phyloP scores from a whole-genome alignment of 163 green algal species.

The Scenedesmus sp. region DNA sequence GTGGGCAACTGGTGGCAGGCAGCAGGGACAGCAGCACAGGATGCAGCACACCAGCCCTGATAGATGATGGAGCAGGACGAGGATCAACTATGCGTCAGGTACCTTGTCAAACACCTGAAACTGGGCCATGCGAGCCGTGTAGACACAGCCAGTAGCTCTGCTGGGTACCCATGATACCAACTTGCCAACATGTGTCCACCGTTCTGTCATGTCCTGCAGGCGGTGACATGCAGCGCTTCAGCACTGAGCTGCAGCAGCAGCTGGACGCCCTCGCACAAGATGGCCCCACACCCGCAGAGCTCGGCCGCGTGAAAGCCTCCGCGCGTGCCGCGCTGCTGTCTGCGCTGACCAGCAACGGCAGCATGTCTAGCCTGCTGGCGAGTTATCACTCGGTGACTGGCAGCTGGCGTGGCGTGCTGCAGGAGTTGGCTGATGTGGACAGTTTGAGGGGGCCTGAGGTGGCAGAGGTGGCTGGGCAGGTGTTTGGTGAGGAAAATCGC shows the following conservation, averaged over 20 bases:
- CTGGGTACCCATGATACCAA: not conserved
- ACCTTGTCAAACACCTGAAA: no score
- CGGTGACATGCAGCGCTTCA: constrained; percentile 20
- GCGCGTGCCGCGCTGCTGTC: constrained; percentile 67
- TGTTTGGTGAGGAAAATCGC: not conserved
- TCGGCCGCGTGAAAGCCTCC: constrained; percentile 75
- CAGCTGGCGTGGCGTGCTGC: constrained; percentile 61
- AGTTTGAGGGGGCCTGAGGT: constrained; percentile 14
- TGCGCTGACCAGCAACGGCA: constrained; percentile 68
- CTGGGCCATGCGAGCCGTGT: no score
- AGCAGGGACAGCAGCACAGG: no score
- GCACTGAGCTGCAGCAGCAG: constrained; percentile 32
- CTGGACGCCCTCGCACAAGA: constrained; percentile 15
- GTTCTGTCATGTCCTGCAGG: not conserved
- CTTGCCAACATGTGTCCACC: not conserved
- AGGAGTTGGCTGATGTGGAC: constrained; percentile 48
- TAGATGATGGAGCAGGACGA: no score
- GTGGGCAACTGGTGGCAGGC: not conserved
- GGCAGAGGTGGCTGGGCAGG: not conserved
- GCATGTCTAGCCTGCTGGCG: constrained; percentile 70
- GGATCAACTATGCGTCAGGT: no score
- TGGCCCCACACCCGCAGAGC: constrained; percentile 63
- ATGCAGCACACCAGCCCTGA: no score
- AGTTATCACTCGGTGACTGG: constrained; percentile 71
- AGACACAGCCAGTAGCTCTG: no score